Percentiles rank a stretch among this genome's conserved stretches.
Evolutionary conservation across 192 early-diverging fungal genomes (phyloP).

Genomic region (Linnemannia hyalina): DNA sequence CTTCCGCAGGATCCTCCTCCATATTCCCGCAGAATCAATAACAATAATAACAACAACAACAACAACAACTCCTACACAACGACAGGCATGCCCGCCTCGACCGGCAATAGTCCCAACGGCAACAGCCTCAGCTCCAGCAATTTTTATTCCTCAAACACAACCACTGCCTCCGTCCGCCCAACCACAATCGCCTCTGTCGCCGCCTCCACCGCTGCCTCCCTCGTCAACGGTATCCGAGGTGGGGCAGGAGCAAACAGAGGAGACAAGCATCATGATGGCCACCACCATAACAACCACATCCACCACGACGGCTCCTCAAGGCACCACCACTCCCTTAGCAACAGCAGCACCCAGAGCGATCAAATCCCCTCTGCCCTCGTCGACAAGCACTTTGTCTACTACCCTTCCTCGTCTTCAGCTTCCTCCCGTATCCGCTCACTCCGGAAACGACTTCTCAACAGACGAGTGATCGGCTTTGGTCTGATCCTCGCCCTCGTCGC

Average conservation of each 20-base stretch:
- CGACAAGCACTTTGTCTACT: constrained; percentile 53
- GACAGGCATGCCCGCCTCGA: constrained; percentile 8
- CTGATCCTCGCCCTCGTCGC: constrained; percentile 35
- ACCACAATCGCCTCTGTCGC: constrained; percentile 43
- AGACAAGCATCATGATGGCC: neutral
- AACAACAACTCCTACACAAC: constrained; percentile 11
- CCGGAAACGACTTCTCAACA: constrained; percentile 27
- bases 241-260: neutral
- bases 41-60: neutral
- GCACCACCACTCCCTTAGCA: constrained; percentile 40
- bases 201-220: constrained; percentile 28
- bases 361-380: constrained; percentile 46
- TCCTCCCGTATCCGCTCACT: constrained; percentile 44
- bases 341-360: constrained; percentile 45
- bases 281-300: neutral
- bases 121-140: constrained; percentile 51
- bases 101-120: constrained; percentile 25
- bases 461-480: constrained; percentile 11
- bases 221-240: constrained; percentile 37
- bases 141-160: constrained; percentile 41
- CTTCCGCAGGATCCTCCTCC: constrained; percentile 55
- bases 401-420: constrained; percentile 22
- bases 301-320: constrained; percentile 10
- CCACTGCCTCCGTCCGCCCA: constrained; percentile 38
- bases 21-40: constrained; percentile 42